A percentile compares a stretch with the other conserved stretches of the same genome.
Evolutionary conservation across 2,329 filamentous ascomycete genomes (phyloP).

Genomic region (Metarhizium rileyi): DNA sequence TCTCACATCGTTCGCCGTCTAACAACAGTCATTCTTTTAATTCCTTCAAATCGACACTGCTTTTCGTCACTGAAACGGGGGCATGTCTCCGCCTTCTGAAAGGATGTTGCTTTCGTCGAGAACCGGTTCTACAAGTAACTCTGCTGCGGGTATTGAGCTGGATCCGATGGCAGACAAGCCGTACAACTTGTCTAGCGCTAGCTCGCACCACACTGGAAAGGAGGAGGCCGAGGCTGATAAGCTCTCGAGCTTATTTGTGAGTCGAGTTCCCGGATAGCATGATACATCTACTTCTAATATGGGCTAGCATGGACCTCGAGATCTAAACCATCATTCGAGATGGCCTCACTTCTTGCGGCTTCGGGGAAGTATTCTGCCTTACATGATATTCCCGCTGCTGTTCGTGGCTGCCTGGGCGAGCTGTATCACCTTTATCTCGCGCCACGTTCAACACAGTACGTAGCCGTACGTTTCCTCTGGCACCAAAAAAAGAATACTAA

Average conservation of each 20-base stretch:
- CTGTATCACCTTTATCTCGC: not conserved
- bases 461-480: not conserved
- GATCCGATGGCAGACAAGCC: not conserved
- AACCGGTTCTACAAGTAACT: not conserved
- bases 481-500: not conserved
- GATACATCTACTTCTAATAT: not conserved
- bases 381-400: not conserved
- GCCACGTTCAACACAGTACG: not conserved
- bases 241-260: not conserved
- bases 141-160: not conserved
- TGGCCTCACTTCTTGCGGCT: conserved; percentile 1
- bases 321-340: conserved; percentile 1
- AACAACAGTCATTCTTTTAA: not conserved
- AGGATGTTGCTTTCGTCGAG: not conserved
- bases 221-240: not conserved
- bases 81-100: not conserved
- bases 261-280: not conserved
- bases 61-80: not conserved
- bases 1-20: not conserved
- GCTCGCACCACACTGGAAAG: not conserved
- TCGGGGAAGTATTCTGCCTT: not conserved
- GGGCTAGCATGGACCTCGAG: not conserved
- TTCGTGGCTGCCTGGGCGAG: not conserved
- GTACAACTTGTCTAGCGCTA: not conserved
- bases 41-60: not conserved